A percentile compares a stretch with the other conserved stretches of the same genome.
phyloP scores from a whole-genome alignment of 495 filamentous ascomycete species.

The Astrothelium subdiscretum region DNA sequence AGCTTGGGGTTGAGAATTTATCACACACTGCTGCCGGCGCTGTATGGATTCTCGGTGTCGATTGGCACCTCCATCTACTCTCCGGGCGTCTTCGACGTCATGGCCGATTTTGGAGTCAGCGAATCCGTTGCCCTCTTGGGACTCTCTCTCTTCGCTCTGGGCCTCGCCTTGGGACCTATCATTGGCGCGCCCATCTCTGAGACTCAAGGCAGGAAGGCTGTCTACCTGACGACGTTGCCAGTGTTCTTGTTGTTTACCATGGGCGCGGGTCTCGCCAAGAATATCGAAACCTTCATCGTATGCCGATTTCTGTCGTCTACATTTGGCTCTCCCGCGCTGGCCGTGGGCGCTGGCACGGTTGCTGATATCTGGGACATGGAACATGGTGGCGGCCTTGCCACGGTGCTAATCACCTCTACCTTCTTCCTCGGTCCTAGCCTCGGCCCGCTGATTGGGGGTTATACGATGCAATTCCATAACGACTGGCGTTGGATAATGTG shows the following conservation, averaged over 20 bases:
- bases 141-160: constrained; percentile 12
- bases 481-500: neutral
- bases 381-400: neutral
- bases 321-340: constrained; percentile 5
- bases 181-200: constrained; percentile 20
- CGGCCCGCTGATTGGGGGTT: neutral
- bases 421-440: constrained; percentile 1
- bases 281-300: constrained; percentile 10
- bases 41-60: constrained; percentile 6
- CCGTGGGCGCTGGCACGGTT: neutral
- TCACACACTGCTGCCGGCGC: neutral
- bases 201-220: constrained; percentile 16
- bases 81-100: constrained; percentile 3
- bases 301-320: constrained; percentile 20
- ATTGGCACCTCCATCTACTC: constrained; percentile 13
- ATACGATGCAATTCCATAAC: neutral
- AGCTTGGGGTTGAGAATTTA: neutral
- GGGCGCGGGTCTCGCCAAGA: constrained; percentile 17
- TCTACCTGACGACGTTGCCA: constrained; percentile 15
- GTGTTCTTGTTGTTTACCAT: constrained; percentile 21
- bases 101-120: constrained; percentile 10
- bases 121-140: constrained; percentile 11
- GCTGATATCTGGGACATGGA: neutral
- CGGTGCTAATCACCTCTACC: neutral
- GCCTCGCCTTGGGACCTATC: constrained; percentile 17